Percentiles rank a stretch among this genome's conserved stretches.
Conservation (phyloP, 2,329 filamentous ascomycete genomes). For the Diplodia mutila region DNA sequence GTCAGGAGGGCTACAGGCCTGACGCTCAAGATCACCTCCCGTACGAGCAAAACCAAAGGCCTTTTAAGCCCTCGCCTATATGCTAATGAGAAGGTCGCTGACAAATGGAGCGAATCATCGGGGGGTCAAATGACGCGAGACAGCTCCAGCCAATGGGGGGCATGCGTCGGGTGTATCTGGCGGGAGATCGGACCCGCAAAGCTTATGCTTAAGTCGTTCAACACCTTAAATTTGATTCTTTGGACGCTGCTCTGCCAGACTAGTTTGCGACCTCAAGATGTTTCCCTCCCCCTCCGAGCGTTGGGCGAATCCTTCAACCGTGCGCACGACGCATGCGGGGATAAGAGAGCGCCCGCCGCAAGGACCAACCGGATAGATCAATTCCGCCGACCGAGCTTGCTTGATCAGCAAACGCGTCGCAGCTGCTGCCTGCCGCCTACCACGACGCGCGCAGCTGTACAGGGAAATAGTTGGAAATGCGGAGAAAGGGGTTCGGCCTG, state of each 20-base stretch:
- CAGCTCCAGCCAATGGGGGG: background rate
- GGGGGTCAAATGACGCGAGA: background rate
- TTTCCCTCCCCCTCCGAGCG: background rate
- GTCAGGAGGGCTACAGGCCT: background rate
- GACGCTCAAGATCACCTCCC: background rate
- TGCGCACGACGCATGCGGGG: no score
- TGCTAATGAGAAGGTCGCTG: background rate
- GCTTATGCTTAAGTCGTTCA: slow-evolving; percentile 15
- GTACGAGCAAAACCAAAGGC: background rate
- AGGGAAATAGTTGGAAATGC: background rate
- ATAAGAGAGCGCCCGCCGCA: background rate
- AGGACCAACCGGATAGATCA: slow-evolving; percentile 9
- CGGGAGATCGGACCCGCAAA: slow-evolving; percentile 16
- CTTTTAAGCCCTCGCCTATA: background rate
- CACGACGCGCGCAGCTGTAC: background rate
- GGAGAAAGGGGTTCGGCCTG: background rate
- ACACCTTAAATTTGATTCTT: background rate
- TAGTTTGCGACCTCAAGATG: background rate
- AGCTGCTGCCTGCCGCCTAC: background rate
- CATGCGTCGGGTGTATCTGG: background rate
- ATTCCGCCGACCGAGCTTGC: slow-evolving; percentile 7
- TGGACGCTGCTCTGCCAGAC: background rate
- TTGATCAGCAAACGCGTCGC: slow-evolving; percentile 16
- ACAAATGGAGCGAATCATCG: slow-evolving; percentile 4
- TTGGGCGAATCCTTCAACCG: background rate